Conservation (phyloP, 2,329 filamentous ascomycete species). For the Aureobasidium uvarum region DNA sequence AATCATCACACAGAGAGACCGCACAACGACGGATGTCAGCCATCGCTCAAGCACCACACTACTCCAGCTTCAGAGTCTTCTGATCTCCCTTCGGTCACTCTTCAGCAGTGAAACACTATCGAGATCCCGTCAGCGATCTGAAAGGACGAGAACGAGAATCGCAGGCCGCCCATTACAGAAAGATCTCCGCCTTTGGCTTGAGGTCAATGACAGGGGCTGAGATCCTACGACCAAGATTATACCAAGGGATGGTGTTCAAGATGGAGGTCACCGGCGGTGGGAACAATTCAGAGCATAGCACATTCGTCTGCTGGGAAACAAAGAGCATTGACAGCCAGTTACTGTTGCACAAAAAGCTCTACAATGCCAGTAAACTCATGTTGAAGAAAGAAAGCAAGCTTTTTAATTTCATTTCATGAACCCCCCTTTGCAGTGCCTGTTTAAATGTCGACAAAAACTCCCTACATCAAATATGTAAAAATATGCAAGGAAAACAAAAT, state of each 20-base stretch:
- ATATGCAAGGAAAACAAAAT: background rate
- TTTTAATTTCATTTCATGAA: background rate
- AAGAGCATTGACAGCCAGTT: background rate
- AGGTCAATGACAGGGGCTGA: background rate
- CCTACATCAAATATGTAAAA: background rate
- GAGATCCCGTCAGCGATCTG: background rate
- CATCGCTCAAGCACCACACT: background rate
- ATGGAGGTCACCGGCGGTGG: background rate
- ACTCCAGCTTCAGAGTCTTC: background rate
- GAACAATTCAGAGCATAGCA: background rate
- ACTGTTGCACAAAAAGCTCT: background rate
- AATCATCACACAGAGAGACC: background rate
- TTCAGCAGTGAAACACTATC: background rate
- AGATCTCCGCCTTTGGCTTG: too few species aligned
- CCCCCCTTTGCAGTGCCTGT: background rate
- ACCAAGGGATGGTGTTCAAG: background rate
- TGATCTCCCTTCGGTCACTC: background rate
- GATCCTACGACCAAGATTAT: background rate
- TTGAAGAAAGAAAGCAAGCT: constrained; percentile 1
- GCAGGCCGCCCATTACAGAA: background rate
- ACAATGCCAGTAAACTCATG: background rate
- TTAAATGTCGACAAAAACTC: background rate
- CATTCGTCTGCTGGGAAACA: background rate
- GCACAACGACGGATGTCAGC: background rate
- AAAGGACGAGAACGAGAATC: background rate